These are phyloP conservation scores for Solanum phureja DNA, from an alignment of 257 asterid species.

Conservation along the genomic window DNA sequence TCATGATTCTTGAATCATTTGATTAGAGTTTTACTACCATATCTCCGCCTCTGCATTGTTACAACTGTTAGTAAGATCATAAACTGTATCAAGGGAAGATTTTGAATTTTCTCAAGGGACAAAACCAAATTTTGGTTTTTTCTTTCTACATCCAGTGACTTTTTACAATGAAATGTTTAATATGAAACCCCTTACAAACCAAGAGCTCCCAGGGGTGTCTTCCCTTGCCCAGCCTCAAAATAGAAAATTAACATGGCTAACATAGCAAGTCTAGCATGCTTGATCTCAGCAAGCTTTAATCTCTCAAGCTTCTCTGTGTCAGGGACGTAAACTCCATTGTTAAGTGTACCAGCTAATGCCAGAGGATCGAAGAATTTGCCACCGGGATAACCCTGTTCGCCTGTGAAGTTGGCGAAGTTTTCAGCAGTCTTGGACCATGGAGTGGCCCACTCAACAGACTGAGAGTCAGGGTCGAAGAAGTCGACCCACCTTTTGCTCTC, in stretches of 20 bases:
- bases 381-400: conserved; percentile 93
- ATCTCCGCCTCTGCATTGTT: not conserved
- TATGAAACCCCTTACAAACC: conserved; percentile 39
- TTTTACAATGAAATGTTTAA: conserved; percentile 18
- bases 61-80: not conserved
- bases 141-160: conserved; percentile 14
- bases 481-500: conserved; percentile 99
- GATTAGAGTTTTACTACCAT: not conserved
- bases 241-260: conserved; percentile 89
- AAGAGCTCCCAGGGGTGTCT: conserved; percentile 94
- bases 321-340: conserved; percentile 58
- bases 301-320: conserved; percentile 86
- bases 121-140: conserved; percentile 10
- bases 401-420: conserved; percentile 75
- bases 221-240: conserved; percentile 96
- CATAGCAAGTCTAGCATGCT: conserved; percentile 96
- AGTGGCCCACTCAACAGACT: conserved; percentile 92
- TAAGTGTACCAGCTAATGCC: conserved; percentile 51
- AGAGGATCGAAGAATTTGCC: conserved; percentile 91
- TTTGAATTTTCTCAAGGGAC: not conserved
- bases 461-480: conserved; percentile 86
- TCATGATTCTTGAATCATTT: not conserved
- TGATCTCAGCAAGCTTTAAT: conserved; percentile 89
- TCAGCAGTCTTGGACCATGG: conserved; percentile 91
- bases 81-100: not conserved